These are phyloP conservation scores for Neofusicoccum umdonicola DNA, from an alignment of 2,329 filamentous ascomycete species.

Conservation along the genomic window DNA sequence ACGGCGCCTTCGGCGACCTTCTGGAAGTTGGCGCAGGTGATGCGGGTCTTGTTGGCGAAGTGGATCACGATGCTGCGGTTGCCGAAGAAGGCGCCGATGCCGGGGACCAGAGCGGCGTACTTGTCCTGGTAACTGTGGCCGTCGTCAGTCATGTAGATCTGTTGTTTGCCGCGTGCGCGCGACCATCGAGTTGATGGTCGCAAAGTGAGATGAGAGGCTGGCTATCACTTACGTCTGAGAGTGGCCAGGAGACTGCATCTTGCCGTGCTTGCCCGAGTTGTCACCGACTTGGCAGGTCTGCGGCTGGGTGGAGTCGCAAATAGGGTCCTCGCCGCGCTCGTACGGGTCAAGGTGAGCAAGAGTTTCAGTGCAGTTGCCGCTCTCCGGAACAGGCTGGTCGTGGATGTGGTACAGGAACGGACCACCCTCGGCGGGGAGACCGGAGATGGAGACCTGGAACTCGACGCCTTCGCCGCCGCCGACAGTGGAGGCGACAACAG, in stretches of 20 bases:
- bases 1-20: slow-evolving; percentile 11
- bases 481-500: slow-evolving; percentile 32
- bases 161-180: not conserved
- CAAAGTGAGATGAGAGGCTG: not conserved
- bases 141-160: not conserved
- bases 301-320: slow-evolving; percentile 37
- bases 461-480: slow-evolving; percentile 39
- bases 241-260: slow-evolving; percentile 31
- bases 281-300: slow-evolving; percentile 46
- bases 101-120: slow-evolving; percentile 47
- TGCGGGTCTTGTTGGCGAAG: slow-evolving; percentile 50
- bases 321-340: slow-evolving; percentile 37
- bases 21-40: slow-evolving; percentile 58
- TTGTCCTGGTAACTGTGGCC: slow-evolving; percentile 46
- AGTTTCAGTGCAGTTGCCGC: slow-evolving; percentile 45
- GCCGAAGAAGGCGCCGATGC: slow-evolving; percentile 50
- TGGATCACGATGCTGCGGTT: slow-evolving; percentile 57
- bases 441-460: slow-evolving; percentile 40
- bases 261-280: slow-evolving; percentile 46
- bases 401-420: slow-evolving; percentile 50
- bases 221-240: slow-evolving; percentile 26
- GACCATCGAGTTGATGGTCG: not conserved
- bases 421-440: slow-evolving; percentile 41
- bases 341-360: slow-evolving; percentile 45
- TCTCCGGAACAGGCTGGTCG: slow-evolving; percentile 39